Evolutionary conservation across 768 basidiomycete genomes (phyloP).

Genomic region (Gloeophyllum trabeum): DNA sequence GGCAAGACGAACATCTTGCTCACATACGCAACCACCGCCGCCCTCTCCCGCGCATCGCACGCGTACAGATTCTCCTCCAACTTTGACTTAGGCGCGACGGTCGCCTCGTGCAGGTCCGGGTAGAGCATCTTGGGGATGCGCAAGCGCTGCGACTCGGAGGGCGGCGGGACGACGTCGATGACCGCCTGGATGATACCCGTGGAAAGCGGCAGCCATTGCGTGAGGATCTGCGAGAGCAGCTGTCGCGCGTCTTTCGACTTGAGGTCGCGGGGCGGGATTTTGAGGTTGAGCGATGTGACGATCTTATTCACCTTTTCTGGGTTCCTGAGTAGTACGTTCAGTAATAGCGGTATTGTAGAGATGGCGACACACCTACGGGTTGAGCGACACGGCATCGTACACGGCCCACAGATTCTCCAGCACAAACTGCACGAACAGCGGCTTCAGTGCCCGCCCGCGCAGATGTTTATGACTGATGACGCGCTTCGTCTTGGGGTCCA

Average conservation of each 20-base stretch:
- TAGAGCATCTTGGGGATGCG: constrained; percentile 90
- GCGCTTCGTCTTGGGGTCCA: constrained; percentile 92
- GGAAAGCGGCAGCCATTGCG: constrained; percentile 93
- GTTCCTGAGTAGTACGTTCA: constrained; percentile 42
- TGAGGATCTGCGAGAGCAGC: constrained; percentile 78
- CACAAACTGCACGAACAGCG: constrained; percentile 94
- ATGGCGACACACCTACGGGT: constrained; percentile 57
- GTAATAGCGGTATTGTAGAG: constrained; percentile 2
- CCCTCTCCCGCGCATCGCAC: constrained; percentile 45
- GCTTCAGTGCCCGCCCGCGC: constrained; percentile 78
- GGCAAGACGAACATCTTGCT: constrained; percentile 98
- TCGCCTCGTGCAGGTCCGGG: constrained; percentile 57
- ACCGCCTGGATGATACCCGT: constrained; percentile 86
- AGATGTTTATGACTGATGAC: constrained; percentile 89
- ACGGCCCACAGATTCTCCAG: constrained; percentile 97
- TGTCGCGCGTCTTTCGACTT: constrained; percentile 84
- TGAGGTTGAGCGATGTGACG: constrained; percentile 68
- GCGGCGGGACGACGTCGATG: constrained; percentile 91
- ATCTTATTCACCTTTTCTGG: constrained; percentile 86
- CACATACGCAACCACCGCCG: constrained; percentile 74
- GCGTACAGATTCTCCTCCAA: constrained; percentile 78
- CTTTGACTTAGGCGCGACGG: constrained; percentile 56
- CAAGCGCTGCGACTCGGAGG: constrained; percentile 65
- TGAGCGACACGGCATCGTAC: constrained; percentile 80
- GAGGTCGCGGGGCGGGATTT: constrained; percentile 80